phyloP scores from a whole-genome alignment of 1,139 yeast species.

The Saccharomyces hybrid region DNA sequence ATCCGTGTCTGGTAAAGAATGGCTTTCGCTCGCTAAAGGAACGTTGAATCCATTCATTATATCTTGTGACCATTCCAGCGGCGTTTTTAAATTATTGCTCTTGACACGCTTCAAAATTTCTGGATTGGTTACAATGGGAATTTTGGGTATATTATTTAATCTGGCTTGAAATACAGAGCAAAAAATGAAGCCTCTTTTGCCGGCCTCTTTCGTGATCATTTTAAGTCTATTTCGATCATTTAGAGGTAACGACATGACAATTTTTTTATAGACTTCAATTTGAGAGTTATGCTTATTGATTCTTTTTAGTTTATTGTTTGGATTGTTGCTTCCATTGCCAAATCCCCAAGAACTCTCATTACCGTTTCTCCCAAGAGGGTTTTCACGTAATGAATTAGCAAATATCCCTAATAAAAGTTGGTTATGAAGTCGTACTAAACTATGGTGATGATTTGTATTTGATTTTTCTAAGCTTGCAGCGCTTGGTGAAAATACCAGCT shows the following conservation, averaged over 20 bases:
- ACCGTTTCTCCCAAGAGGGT: conserved; percentile 22
- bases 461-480: conserved; percentile 10
- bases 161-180: conserved; percentile 77
- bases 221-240: conserved; percentile 81
- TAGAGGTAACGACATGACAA: conserved; percentile 79
- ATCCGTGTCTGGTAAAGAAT: conserved; percentile 77
- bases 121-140: conserved; percentile 56
- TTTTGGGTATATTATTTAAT: conserved; percentile 76
- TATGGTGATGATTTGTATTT: conserved; percentile 7
- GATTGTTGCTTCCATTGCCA: conserved; percentile 21
- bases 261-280: conserved; percentile 74
- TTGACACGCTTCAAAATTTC: conserved; percentile 43
- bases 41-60: conserved; percentile 83
- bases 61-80: conserved; percentile 84
- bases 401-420: conserved; percentile 71
- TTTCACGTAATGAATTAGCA: conserved; percentile 70
- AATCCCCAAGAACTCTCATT: conserved; percentile 29
- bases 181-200: conserved; percentile 65
- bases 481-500: conserved; percentile 22
- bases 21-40: conserved; percentile 70
- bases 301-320: conserved; percentile 21
- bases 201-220: conserved; percentile 73
- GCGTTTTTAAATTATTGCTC: conserved; percentile 41
- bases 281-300: conserved; percentile 39
- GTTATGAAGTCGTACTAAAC: conserved; percentile 53